phyloP scores from a whole-genome alignment of 73 alveolate genomes.

The Paramecium octaurelia region DNA sequence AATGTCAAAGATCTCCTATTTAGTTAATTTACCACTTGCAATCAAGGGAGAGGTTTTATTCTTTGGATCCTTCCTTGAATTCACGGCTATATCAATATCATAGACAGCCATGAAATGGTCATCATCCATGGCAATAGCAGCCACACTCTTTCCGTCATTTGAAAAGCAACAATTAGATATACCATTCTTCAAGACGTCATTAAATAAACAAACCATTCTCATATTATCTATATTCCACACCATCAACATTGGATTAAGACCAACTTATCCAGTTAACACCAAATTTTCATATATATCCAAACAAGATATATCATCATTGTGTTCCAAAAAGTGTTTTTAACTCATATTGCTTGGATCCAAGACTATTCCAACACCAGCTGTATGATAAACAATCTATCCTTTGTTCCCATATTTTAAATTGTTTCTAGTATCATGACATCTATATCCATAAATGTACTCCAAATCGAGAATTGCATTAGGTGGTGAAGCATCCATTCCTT shows the following conservation, averaged over 20 bases:
- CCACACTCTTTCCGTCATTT: conserved; percentile 89
- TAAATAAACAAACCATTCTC: conserved; percentile 79
- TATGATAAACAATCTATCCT: conserved; percentile 91
- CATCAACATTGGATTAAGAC: conserved; percentile 90
- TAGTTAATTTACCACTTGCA: conserved; percentile 91
- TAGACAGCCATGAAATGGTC: conserved; percentile 94
- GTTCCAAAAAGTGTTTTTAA: conserved; percentile 85
- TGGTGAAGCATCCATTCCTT: conserved; percentile 79
- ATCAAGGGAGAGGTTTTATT: conserved; percentile 68
- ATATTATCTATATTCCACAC: conserved; percentile 94
- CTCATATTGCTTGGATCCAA: conserved; percentile 76
- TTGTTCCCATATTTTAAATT: conserved; percentile 84
- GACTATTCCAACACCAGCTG: conserved; percentile 95
- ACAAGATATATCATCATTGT: conserved; percentile 94
- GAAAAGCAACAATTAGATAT: conserved; percentile 90
- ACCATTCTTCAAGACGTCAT: conserved; percentile 90
- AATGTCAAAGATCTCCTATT: conserved; percentile 85
- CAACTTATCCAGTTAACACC: conserved; percentile 97
- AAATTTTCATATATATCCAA: conserved; percentile 86
- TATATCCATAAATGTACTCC: conserved; percentile 96
- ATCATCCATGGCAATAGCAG: conserved; percentile 95
- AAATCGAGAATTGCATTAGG: conserved; percentile 95
- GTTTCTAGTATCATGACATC: conserved; percentile 99
- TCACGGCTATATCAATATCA: conserved; percentile 73
- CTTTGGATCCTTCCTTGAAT: conserved; percentile 76